These are phyloP conservation scores for Rosa rugosa DNA, from an alignment of 306 rosid genomes.

Conservation along the genomic window DNA sequence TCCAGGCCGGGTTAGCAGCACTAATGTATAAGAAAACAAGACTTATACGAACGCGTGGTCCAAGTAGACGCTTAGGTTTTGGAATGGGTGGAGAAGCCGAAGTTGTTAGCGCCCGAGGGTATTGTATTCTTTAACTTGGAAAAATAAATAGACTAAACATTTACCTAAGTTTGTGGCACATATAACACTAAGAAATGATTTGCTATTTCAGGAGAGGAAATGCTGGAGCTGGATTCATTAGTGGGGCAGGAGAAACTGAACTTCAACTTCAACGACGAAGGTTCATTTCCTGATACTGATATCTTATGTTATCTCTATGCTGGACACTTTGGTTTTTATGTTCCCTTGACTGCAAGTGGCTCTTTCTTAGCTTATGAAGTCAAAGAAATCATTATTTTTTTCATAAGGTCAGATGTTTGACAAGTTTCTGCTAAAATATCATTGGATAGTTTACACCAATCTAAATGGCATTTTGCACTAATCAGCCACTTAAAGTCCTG, in stretches of 20 bases:
- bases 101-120: slow-evolving; percentile 97
- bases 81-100: slow-evolving; percentile 77
- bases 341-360: background rate
- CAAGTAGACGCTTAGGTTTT: slow-evolving; percentile 69
- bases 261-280: slow-evolving; percentile 95
- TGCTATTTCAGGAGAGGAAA: slow-evolving; percentile 78
- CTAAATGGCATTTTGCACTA: background rate
- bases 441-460: background rate
- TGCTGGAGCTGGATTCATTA: slow-evolving; percentile 89
- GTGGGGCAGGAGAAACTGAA: slow-evolving; percentile 99
- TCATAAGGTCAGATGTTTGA: slow-evolving; percentile 1
- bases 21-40: slow-evolving; percentile 77
- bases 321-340: slow-evolving; percentile 14
- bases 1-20: slow-evolving; percentile 92
- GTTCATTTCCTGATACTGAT: slow-evolving; percentile 37
- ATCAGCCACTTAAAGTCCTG: background rate
- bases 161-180: background rate
- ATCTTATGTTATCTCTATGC: slow-evolving; percentile 25
- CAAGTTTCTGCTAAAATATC: background rate
- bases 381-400: background rate
- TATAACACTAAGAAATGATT: background rate
- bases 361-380: background rate
- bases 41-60: slow-evolving; percentile 73
- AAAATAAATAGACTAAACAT: background rate
- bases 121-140: slow-evolving; percentile 7